Base-by-base conservation (phyloP, 2,329 filamentous ascomycete genomes). In the Metarhizium sp. region DNA sequence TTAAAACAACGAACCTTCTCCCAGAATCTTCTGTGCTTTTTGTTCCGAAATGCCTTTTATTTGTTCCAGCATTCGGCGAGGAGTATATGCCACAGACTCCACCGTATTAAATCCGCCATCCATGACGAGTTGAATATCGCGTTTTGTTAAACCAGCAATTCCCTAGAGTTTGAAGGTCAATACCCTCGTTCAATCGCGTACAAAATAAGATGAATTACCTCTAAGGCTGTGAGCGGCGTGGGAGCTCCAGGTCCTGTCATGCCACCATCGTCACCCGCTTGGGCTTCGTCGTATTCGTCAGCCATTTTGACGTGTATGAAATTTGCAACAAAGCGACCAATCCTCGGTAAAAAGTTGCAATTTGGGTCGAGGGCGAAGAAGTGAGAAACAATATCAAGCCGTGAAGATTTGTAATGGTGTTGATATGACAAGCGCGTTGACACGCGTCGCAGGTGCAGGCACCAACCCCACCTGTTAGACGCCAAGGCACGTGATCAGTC, bases 41-140 rank as follows among this genome's bases (percentile, higher is more conserved):
- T 95, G 88, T 73, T 97, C 92, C 1, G 94, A 99, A 38, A 99
- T 96, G 56, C 94, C 94, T 71, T 97, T 99, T 72, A 99, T 92
- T 69, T 95, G 90, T 71, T 99, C 92, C 18, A 99, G 75, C 55
- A 87, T 77, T 66, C 92, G 84, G 53, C 81, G 88, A 68, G 94
- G 83, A 3, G 84, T 97, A 69, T 99, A 99, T 51, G 94, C 94
- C 58, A 99, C 88, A 2, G 92, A 87, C 72, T 99, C 94, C 42
- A 99, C 91, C 0, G 94, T 99, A 69, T 97, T 90, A 71, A 85
- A 97, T 5, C 94, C 94, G 43, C 89, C 92, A 66, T 97, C 92
- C 18, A 95, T 78, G 25, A 99, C 84, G 43, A 96, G 78, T 68
- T 96, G 94, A 63, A 97, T 95, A 68, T 99, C 94, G 66, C 95